phyloP scores from a whole-genome alignment of 2,329 filamentous ascomycete species.

The Colletotrichum sansevieriae region DNA sequence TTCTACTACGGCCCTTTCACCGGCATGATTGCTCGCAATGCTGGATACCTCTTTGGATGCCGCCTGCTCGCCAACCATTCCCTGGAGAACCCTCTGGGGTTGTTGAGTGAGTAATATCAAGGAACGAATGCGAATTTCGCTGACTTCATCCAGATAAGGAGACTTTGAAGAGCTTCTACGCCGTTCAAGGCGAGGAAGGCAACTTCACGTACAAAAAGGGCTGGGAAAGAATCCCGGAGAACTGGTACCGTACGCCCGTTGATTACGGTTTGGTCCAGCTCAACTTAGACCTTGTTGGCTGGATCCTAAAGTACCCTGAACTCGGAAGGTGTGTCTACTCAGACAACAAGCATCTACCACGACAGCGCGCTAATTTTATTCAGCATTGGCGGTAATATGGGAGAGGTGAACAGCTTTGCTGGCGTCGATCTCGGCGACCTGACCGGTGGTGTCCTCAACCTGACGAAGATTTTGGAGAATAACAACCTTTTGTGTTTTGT shows the following conservation, averaged over 20 bases:
- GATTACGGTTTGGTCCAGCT: constrained; percentile 62
- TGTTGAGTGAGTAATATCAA: constrained; percentile 39
- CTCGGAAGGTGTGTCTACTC: constrained; percentile 46
- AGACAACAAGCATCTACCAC: not conserved
- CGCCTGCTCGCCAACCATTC: constrained; percentile 61
- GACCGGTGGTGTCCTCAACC: constrained; percentile 60
- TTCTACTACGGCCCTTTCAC: constrained; percentile 68
- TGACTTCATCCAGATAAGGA: constrained; percentile 46
- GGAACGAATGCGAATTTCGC: not conserved
- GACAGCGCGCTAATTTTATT: not conserved
- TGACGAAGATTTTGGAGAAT: constrained; percentile 55
- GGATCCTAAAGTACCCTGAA: constrained; percentile 55
- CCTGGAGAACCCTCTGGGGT: constrained; percentile 51
- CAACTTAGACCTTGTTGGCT: constrained; percentile 55
- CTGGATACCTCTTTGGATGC: constrained; percentile 59
- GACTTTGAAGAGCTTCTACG: constrained; percentile 61
- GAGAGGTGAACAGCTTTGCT: constrained; percentile 63
- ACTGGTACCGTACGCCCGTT: constrained; percentile 60
- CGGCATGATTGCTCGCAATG: constrained; percentile 62
- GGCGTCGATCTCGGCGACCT: constrained; percentile 59
- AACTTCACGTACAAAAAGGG: constrained; percentile 59
- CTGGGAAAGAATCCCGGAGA: constrained; percentile 65
- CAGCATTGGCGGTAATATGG: constrained; percentile 66
- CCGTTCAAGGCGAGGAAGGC: constrained; percentile 55
- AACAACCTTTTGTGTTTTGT: constrained; percentile 61